Percentiles rank a stretch among this genome's conserved stretches.
These are phyloP conservation scores for Umbellularia californica DNA, from an alignment of 164 flowering plant genomes.

Conservation along the genomic window DNA sequence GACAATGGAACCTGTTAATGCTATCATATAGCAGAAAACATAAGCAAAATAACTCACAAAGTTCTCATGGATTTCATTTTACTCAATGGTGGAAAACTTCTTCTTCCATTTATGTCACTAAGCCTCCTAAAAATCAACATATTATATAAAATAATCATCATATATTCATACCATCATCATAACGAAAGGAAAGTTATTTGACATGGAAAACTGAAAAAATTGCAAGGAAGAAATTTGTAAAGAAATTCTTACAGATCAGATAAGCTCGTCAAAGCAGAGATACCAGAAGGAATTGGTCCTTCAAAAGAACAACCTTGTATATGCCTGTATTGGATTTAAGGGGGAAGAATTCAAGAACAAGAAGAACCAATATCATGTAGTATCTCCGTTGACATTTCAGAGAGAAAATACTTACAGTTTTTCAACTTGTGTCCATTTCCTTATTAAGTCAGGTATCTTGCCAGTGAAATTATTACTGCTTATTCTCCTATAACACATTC, in stretches of 20 bases:
- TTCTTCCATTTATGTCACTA: constrained; percentile 54
- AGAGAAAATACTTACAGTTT: constrained; percentile 43
- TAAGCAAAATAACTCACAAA: constrained; percentile 39
- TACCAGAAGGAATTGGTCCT: constrained; percentile 72
- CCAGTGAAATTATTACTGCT: constrained; percentile 64
- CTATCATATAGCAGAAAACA: too few relatives aligned
- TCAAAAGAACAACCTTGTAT: constrained; percentile 61
- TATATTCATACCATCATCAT: too few relatives aligned
- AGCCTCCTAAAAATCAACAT: constrained; percentile 48
- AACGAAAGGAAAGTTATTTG: too few relatives aligned
- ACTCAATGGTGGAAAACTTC: constrained; percentile 44
- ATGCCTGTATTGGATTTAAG: constrained; percentile 37
- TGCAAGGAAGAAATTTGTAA: too few relatives aligned
- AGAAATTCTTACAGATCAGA: constrained; percentile 45
- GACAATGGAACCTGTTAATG: not conserved
- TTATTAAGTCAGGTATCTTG: constrained; percentile 63
- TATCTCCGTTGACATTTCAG: not conserved
- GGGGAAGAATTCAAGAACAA: not conserved
- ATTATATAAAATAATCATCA: not conserved
- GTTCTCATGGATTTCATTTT: constrained; percentile 45
- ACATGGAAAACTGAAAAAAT: too few relatives aligned
- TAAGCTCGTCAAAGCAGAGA: constrained; percentile 54
- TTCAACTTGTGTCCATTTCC: constrained; percentile 52
- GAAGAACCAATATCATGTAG: not conserved
- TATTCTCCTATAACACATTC: constrained; percentile 52